These are phyloP conservation scores for Graphium sp. DNA, from an alignment of 2,329 filamentous ascomycete genomes.

Conservation along the genomic window DNA sequence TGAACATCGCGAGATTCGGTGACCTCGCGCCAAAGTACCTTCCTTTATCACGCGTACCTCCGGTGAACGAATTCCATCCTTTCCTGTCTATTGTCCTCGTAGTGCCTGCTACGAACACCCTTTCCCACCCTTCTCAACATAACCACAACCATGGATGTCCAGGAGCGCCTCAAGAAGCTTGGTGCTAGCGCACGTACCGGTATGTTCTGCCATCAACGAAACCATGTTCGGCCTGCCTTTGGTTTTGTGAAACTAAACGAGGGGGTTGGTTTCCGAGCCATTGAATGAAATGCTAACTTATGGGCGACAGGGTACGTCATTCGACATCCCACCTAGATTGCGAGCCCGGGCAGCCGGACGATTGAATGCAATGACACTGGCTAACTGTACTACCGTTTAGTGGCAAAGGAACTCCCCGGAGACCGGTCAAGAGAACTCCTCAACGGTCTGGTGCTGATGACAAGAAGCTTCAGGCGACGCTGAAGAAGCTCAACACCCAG, in stretches of 20 bases:
- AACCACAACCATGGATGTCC: conserved; percentile 34
- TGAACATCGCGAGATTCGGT: conserved; percentile 3
- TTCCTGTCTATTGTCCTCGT: conserved; percentile 12
- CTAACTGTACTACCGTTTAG: conserved; percentile 18
- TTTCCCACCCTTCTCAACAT: conserved; percentile 7
- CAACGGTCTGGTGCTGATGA: conserved; percentile 87
- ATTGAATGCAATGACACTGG: no score
- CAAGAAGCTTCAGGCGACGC: conserved; percentile 94
- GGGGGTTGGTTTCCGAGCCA: no score
- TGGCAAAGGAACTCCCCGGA: conserved; percentile 94
- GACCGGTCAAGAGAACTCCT: conserved; percentile 97
- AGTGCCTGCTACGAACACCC: conserved; percentile 5
- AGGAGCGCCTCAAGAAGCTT: conserved; percentile 44
- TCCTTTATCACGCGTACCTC: conserved; percentile 8
- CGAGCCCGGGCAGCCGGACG: no score
- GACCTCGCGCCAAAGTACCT: neutral
- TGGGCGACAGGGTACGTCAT: conserved; percentile 22
- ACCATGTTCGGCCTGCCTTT: no score
- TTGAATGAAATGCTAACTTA: no score
- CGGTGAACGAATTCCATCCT: conserved; percentile 8
- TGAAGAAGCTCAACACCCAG: conserved; percentile 99
- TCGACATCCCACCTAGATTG: no score
- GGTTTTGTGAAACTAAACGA: no score
- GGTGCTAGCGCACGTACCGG: conserved; percentile 44
- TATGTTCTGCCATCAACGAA: conserved; percentile 38